Base-by-base conservation (phyloP, 2,329 filamentous ascomycete genomes). In the Bisporella sp. region DNA sequence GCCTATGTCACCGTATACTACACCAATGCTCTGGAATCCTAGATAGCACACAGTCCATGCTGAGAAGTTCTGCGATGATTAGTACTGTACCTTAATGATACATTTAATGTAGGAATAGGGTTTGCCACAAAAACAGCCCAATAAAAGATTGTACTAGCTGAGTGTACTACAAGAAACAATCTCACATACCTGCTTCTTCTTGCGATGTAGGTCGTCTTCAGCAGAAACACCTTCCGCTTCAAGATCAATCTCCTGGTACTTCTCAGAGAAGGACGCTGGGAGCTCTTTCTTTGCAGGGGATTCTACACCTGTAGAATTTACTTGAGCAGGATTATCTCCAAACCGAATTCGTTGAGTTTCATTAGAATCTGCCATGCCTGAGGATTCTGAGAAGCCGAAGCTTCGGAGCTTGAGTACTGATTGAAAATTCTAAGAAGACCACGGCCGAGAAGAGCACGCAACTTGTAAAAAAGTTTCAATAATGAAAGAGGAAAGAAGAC, bases 1-100 rank as follows among this genome's bases (percentile, higher is more conserved):
- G 51, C 82, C 82, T 59, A 85, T 84, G 55, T 86, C 82, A 31
- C 82, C 82, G 53, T 86, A 85, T 48, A 85, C 84, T 41, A 84
- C 79, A 44, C 82, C 82, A 29, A 75, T 76, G 4, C 76, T 79
- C 65, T 85, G 81, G 61, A 83, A 85, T 12, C 79, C 76, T 41
- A 83, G 72, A 73, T 76, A 56, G 5, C 52, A 33, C 6, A 55
- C 48, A 11, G 28, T 30, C 4, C 35, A 37, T n/a, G n/a, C 35
- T 8, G 35, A 43, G 12, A 11, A 43, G 41, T 29, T 43, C 28
- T 13, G 11, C 29, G 5, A 42, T 41, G 13, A 43, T 28, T 30
- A 21, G 21, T 21, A 21, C 2, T 21, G 21, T 21, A 3, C 21
- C 21, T 21, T 21, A 21, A 21, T n/a, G n/a, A 29, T 5, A 41